A percentile compares a stretch with the other conserved stretches of the same genome.
These are phyloP conservation scores for Phytophthora quininea DNA, from an alignment of 352 stramenopile genomes.

Conservation along the genomic window DNA sequence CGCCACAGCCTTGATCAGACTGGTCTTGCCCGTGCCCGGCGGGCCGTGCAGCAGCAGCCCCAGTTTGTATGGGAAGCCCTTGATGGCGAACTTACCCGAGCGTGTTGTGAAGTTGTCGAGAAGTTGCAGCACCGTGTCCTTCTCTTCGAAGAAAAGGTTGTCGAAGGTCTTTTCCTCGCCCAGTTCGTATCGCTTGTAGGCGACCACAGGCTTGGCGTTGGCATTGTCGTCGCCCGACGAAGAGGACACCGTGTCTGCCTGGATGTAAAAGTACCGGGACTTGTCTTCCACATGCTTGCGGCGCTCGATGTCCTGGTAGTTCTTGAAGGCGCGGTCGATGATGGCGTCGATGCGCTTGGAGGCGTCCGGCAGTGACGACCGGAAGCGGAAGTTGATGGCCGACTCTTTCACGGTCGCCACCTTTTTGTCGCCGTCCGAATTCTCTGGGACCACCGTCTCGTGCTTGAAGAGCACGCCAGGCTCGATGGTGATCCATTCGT, in stretches of 20 bases:
- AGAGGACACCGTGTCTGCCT: slow-evolving; percentile 18
- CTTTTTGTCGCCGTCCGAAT: slow-evolving; percentile 28
- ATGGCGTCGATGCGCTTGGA: slow-evolving; percentile 50
- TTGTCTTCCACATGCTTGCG: slow-evolving; percentile 47
- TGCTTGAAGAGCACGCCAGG: slow-evolving; percentile 50
- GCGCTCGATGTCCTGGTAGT: slow-evolving; percentile 46
- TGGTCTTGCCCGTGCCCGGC: slow-evolving; percentile 89
- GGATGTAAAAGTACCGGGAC: slow-evolving; percentile 55
- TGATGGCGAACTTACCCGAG: slow-evolving; percentile 84
- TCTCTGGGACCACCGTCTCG: slow-evolving; percentile 37
- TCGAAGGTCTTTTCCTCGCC: slow-evolving; percentile 89
- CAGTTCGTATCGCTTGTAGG: slow-evolving; percentile 79
- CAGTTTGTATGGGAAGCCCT: slow-evolving; percentile 88
- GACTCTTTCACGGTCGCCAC: slow-evolving; percentile 26
- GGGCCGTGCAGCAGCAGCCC: slow-evolving; percentile 83
- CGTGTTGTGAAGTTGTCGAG: slow-evolving; percentile 74
- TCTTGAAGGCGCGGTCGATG: slow-evolving; percentile 42
- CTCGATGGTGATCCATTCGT: slow-evolving; percentile 58
- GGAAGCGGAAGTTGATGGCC: slow-evolving; percentile 36
- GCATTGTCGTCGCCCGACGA: slow-evolving; percentile 10
- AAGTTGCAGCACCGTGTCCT: slow-evolving; percentile 62
- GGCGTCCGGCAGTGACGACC: slow-evolving; percentile 29
- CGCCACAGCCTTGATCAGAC: slow-evolving; percentile 84
- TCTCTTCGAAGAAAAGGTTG: slow-evolving; percentile 88
- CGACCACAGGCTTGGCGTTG: slow-evolving; percentile 16